These are phyloP conservation scores for Ambrosia artemisiifolia DNA, from an alignment of 129 eudicot species.

Conservation along the genomic window DNA sequence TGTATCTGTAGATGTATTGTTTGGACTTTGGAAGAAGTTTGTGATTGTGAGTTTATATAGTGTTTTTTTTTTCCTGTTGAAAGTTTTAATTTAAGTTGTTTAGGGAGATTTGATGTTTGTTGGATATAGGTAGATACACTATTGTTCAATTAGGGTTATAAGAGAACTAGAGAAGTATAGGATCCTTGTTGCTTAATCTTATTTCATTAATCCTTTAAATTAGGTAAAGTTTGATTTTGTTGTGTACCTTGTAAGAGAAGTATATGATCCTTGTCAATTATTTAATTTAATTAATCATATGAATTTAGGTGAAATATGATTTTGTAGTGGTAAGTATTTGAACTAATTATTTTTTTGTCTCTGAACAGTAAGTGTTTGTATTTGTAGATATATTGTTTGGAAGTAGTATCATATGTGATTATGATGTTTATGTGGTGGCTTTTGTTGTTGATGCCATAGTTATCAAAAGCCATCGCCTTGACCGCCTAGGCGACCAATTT, in stretches of 20 bases:
- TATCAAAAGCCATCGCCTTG: too few relatives aligned
- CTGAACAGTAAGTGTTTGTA: conserved; percentile 52
- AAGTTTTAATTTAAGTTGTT: neutral
- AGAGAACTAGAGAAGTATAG: conserved; percentile 4
- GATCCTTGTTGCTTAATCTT: too few relatives aligned
- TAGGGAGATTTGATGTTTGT: conserved; percentile 20
- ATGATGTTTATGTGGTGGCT: neutral
- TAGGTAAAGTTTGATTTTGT: too few relatives aligned
- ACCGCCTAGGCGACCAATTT: too few relatives aligned
- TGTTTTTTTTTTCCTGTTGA: too few relatives aligned
- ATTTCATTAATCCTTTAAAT: too few relatives aligned
- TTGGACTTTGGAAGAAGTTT: conserved; percentile 1
- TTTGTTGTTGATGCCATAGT: too few relatives aligned
- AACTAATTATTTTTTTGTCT: conserved; percentile 15
- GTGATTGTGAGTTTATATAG: conserved; percentile 17
- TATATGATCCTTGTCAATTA: conserved; percentile 6
- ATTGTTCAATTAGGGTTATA: conserved; percentile 13
- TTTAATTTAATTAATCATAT: neutral
- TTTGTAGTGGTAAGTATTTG: too few relatives aligned
- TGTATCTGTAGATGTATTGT: conserved; percentile 9
- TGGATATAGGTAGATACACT: conserved; percentile 1
- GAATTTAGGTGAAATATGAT: neutral
- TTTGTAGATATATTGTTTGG: conserved; percentile 7
- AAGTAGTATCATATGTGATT: conserved; percentile 13
- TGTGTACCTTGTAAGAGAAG: too few relatives aligned